These are phyloP conservation scores for Chytridium lagenaria DNA, from an alignment of 371 early-diverging fungal species.

Conservation along the genomic window DNA sequence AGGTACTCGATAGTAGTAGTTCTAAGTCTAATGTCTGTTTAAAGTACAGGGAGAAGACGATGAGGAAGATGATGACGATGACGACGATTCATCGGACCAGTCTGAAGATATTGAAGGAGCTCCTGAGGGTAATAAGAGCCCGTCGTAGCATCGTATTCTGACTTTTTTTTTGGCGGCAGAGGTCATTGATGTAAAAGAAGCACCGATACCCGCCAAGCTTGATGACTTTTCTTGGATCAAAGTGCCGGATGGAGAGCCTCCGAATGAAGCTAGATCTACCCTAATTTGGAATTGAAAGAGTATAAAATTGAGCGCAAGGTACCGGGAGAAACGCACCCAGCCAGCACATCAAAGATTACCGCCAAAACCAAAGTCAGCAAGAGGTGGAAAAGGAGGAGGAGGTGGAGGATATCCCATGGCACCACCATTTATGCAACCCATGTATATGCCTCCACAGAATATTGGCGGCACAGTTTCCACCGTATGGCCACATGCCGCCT, in stretches of 20 bases:
- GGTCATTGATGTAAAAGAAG: no score
- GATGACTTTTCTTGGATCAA: slow-evolving; percentile 6
- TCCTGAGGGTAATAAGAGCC: background rate
- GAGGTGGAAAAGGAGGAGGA: no score
- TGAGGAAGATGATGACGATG: background rate
- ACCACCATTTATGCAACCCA: background rate
- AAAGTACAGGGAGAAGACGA: background rate
- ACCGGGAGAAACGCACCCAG: background rate
- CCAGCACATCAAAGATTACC: background rate
- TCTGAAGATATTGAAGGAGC: background rate
- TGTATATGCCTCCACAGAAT: slow-evolving; percentile 2
- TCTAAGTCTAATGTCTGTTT: background rate
- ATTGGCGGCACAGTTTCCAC: background rate
- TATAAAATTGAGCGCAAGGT: slow-evolving; percentile 26
- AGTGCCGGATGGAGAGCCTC: slow-evolving; percentile 27
- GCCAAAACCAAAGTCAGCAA: background rate
- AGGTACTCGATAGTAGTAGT: background rate
- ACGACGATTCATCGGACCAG: background rate
- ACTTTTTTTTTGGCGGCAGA: no score
- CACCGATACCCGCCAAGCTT: background rate
- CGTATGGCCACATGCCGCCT: background rate
- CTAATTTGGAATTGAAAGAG: slow-evolving; percentile 46
- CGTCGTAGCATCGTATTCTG: no score
- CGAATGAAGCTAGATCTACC: slow-evolving; percentile 44
- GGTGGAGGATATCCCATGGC: background rate